Percentiles rank a stretch among this genome's conserved stretches.
phyloP scores from a whole-genome alignment of 2,329 filamentous ascomycete genomes.

The Aspergillus sclerotialis region DNA sequence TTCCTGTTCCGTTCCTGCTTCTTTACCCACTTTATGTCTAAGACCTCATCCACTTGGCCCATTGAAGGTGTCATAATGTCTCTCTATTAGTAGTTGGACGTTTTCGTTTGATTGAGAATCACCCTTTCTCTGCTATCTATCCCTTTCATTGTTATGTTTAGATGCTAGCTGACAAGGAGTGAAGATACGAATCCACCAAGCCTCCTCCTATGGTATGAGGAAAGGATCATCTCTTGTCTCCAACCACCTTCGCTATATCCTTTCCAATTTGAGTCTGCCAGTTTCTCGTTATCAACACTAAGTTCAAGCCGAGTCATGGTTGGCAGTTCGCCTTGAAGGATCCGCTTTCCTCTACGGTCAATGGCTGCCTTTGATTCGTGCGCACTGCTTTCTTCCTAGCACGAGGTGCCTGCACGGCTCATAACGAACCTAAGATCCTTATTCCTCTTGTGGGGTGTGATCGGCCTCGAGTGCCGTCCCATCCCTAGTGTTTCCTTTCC shows the following conservation, averaged over 20 bases:
- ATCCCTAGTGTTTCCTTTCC: conserved; percentile 5
- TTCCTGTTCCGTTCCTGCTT: too few species aligned
- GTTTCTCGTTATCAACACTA: neutral
- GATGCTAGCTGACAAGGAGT: too few species aligned
- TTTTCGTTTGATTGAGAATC: too few species aligned
- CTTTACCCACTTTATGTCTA: too few species aligned
- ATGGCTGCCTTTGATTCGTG: neutral
- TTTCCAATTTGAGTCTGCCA: neutral
- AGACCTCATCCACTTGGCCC: too few species aligned
- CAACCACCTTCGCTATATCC: too few species aligned
- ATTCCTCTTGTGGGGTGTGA: conserved; percentile 17
- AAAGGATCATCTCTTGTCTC: neutral
- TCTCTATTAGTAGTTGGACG: too few species aligned
- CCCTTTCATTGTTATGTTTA: too few species aligned
- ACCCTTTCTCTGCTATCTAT: too few species aligned
- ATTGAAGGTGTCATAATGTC: too few species aligned
- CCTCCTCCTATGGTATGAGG: too few species aligned
- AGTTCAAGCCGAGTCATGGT: neutral
- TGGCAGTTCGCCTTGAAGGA: neutral
- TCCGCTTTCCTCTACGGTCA: neutral
- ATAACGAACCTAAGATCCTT: conserved; percentile 13
- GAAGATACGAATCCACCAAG: too few species aligned
- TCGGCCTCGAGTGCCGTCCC: conserved; percentile 18
- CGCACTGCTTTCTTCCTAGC: neutral
- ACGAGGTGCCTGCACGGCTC: conserved; percentile 1